These are phyloP conservation scores for Agrocybe chaxingu DNA, from an alignment of 768 basidiomycete species.

Conservation along the genomic window DNA sequence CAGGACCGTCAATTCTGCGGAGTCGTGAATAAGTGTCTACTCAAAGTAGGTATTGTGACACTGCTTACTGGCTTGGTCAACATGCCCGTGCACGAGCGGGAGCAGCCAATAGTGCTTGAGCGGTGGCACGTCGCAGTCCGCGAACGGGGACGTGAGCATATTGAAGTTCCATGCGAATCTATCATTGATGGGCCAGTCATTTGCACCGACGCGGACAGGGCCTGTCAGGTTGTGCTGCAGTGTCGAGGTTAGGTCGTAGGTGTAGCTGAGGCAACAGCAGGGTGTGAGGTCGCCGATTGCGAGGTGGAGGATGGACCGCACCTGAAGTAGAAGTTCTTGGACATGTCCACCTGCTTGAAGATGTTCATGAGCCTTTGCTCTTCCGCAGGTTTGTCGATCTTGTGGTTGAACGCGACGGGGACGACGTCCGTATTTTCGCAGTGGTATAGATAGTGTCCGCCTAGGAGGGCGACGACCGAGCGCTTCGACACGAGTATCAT, in stretches of 20 bases:
- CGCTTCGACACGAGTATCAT: conserved; percentile 89
- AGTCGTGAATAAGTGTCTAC: neutral
- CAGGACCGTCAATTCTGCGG: conserved; percentile 84
- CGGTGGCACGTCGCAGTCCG: conserved; percentile 31
- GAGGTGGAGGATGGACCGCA: conserved; percentile 22
- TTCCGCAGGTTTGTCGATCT: conserved; percentile 82
- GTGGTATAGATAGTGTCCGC: conserved; percentile 95
- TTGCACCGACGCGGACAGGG: conserved; percentile 37
- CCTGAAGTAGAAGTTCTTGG: conserved; percentile 99
- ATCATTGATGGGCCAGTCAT: conserved; percentile 73
- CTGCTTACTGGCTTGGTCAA: conserved; percentile 92
- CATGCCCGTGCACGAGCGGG: conserved; percentile 91
- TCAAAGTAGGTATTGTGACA: neutral
- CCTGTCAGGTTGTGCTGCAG: conserved; percentile 87
- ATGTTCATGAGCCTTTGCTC: conserved; percentile 86
- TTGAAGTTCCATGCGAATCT: conserved; percentile 95
- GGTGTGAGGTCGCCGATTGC: too few relatives aligned
- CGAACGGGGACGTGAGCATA: conserved; percentile 72
- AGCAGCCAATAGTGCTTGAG: conserved; percentile 79
- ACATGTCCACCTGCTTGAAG: conserved; percentile 96
- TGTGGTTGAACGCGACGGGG: conserved; percentile 74
- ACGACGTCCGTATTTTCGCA: conserved; percentile 89
- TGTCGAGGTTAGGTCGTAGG: conserved; percentile 96
- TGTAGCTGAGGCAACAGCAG: conserved; percentile 54
- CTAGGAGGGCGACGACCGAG: conserved; percentile 88